These are phyloP conservation scores for Apiospora kogelbergensis DNA, from an alignment of 2,329 filamentous ascomycete species.

Conservation along the genomic window DNA sequence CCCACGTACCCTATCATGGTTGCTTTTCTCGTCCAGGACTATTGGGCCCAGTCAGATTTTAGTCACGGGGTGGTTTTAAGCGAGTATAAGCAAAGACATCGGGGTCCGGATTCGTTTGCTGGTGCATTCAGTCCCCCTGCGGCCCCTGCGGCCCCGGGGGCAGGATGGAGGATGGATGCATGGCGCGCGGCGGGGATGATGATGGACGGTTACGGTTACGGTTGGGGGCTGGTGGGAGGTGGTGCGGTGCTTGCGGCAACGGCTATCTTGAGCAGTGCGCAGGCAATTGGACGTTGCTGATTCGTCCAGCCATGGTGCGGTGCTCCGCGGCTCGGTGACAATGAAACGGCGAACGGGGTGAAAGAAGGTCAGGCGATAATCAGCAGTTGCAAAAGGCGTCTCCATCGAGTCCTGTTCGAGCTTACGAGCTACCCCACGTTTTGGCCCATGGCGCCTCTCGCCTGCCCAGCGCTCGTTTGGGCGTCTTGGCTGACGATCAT, in stretches of 20 bases:
- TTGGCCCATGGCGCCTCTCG: background rate
- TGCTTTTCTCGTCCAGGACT: background rate
- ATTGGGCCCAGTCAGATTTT: background rate
- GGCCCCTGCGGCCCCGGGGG: background rate
- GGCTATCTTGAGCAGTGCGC: background rate
- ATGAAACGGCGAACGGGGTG: background rate
- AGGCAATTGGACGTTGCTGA: background rate
- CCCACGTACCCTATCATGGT: slow-evolving; percentile 4
- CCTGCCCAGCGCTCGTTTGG: background rate
- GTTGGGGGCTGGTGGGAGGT: background rate
- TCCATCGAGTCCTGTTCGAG: background rate
- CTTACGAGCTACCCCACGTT: background rate
- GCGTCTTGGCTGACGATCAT: background rate
- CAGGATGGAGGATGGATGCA: background rate
- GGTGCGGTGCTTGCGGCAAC: background rate
- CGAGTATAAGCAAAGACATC: background rate
- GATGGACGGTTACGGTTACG: background rate
- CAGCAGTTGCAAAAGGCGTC: background rate
- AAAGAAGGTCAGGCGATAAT: background rate
- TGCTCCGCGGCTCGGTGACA: background rate
- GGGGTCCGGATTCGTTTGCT: background rate
- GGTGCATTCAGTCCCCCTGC: background rate
- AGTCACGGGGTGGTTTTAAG: background rate
- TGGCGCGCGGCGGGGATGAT: background rate
- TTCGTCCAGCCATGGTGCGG: background rate